Base-by-base conservation (phyloP, 495 filamentous ascomycete species). In the Apiosordaria backusii region DNA sequence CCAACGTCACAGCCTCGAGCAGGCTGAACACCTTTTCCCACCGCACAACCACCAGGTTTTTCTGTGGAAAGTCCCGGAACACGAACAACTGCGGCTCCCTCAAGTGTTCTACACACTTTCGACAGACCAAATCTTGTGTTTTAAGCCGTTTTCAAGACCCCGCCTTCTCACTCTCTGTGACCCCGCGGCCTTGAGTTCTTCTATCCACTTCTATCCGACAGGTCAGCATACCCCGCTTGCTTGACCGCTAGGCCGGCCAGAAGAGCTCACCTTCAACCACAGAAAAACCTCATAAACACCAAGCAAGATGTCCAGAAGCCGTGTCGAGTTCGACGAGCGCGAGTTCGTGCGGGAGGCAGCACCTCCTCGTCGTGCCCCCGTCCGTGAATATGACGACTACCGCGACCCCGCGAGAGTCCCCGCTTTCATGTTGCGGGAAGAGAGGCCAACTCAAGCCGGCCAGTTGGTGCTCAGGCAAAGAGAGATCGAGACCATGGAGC, bases 401-500 rank as follows among this genome's bases (percentile, higher is more conserved):
- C 71, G 72, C 23, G 76, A 75, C 50, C 67, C 25, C n/a, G 25
- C 24, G 13, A 61, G 79, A 16, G 71, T 78, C 52, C 81, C 80
- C 22, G 73, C 75, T 57, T 82, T 81, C 66, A 68, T 82, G 61
- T 78, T 75, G 53, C 73, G 75, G 18, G 78, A 80, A 50, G 70
- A 65, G 26, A 75, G 75, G 62, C 78, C 75, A 21, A 55, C 74
- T 27, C 77, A 80, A 45, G 66, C 75, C 22, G 79, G 79, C 40
- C 69, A 74, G 61, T 29, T 83, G 64, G 80, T 83, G 22, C 78
- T 83, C 55, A 74, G 80, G 29, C 72, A 76, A 63, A 75, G 79
- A 52, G 80, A 83, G 63, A 70, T 79, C 35, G 81, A 83, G 70
- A 79, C 77, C 0, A 59, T 80, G 27, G 80, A 81, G 67, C 78